phyloP scores from a whole-genome alignment of 768 basidiomycete genomes.

The Trametopsis cervina region DNA sequence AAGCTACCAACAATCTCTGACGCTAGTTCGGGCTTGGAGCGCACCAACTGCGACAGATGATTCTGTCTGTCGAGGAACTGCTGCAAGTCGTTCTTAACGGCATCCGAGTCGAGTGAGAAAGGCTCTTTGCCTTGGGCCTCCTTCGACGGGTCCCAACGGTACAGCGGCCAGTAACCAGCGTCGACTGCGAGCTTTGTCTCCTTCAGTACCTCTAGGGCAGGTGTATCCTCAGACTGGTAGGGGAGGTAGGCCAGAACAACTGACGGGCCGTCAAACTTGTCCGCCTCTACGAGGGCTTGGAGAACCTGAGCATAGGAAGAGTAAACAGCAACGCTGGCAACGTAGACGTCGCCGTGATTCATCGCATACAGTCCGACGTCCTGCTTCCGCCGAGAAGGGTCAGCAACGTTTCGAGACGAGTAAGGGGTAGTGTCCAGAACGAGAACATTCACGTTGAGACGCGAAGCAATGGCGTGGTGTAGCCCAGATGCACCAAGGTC shows the following conservation, averaged over 20 bases:
- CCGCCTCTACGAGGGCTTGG: constrained; percentile 87
- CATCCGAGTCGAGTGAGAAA: constrained; percentile 89
- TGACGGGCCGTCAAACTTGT: constrained; percentile 82
- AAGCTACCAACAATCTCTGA: constrained; percentile 76
- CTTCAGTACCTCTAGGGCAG: constrained; percentile 88
- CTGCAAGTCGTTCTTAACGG: constrained; percentile 88
- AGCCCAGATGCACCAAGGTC: constrained; percentile 94
- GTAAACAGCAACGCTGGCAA: constrained; percentile 92
- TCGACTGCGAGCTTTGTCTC: constrained; percentile 97
- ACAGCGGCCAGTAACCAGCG: constrained; percentile 95
- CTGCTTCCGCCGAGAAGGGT: constrained; percentile 79
- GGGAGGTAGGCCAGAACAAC: constrained; percentile 94
- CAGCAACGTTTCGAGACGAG: constrained; percentile 61
- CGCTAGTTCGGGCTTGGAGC: constrained; percentile 73
- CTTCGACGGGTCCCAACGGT: constrained; percentile 93
- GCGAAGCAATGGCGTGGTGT: constrained; percentile 89
- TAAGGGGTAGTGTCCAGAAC: constrained; percentile 92
- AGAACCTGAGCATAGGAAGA: constrained; percentile 93
- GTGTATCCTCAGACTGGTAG: constrained; percentile 66
- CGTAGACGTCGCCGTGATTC: constrained; percentile 96
- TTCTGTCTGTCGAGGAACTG: constrained; percentile 95
- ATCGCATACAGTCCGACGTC: constrained; percentile 97
- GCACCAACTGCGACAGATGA: constrained; percentile 89
- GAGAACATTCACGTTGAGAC: constrained; percentile 90
- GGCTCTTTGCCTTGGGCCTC: constrained; percentile 71